Conservation (phyloP, 1,284 basidiomycete genomes). For the Heimioporus punctisporus region DNA sequence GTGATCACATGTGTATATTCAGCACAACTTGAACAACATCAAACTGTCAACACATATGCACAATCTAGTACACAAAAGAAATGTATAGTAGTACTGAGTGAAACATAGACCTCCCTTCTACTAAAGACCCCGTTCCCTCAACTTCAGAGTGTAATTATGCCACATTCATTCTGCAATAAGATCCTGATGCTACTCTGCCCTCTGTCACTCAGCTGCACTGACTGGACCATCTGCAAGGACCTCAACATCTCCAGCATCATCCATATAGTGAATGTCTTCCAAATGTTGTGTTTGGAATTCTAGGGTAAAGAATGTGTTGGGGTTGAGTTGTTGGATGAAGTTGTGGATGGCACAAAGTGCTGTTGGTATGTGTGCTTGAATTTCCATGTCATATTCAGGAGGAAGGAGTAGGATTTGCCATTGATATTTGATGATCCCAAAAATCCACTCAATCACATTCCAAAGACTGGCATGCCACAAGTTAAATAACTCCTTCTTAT, state of each 20-base stretch:
- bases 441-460: constrained; percentile 39
- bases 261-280: not conserved
- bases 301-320: not conserved
- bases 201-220: not conserved
- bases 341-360: not conserved
- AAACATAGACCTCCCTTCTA: not conserved
- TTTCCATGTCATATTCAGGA: constrained; percentile 28
- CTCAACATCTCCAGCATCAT: not conserved
- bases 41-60: too few species aligned
- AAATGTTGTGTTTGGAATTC: not conserved
- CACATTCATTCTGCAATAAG: not conserved
- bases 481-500: constrained; percentile 31
- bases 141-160: not conserved
- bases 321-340: not conserved
- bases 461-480: constrained; percentile 30
- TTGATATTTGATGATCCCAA: constrained; percentile 40
- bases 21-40: too few species aligned
- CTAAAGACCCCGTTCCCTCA: not conserved
- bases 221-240: not conserved
- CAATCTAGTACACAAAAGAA: too few species aligned
- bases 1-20: too few species aligned
- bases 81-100: too few species aligned
- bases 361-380: not conserved
- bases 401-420: constrained; percentile 30
- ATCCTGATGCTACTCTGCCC: not conserved